Conservation (phyloP, 805 yeast genomes). For the Saturnispora dispora region DNA sequence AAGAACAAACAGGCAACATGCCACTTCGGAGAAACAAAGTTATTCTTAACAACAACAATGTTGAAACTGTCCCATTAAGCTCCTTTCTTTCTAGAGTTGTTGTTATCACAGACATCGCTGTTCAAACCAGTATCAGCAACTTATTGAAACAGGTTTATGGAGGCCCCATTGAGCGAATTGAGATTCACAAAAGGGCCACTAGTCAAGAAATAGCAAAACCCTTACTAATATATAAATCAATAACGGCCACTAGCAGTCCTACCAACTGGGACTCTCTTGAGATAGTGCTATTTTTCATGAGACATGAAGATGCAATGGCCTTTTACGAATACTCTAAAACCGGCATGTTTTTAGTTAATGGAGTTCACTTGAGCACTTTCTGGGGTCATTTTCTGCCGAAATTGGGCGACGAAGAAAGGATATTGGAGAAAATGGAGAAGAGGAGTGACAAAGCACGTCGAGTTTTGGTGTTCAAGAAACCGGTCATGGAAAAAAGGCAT, state of each 20-base stretch:
- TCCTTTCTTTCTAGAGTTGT: constrained; percentile 14
- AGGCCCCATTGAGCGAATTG: constrained; percentile 56
- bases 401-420: constrained; percentile 6
- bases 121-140: constrained; percentile 37
- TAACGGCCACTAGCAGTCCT: not conserved
- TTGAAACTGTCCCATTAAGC: not conserved
- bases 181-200: constrained; percentile 19
- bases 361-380: constrained; percentile 35
- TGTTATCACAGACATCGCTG: constrained; percentile 18
- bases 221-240: constrained; percentile 7
- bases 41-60: constrained; percentile 5
- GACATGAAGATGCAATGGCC: constrained; percentile 41
- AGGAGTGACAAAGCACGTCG: constrained; percentile 43
- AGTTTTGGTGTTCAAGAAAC: constrained; percentile 39
- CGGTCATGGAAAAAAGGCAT: constrained; percentile 22
- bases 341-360: constrained; percentile 52
- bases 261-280: constrained; percentile 21
- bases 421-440: constrained; percentile 19
- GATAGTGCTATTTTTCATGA: constrained; percentile 44
- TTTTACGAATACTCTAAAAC: constrained; percentile 45
- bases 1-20: not conserved
- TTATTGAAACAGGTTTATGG: constrained; percentile 52
- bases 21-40: constrained; percentile 12
- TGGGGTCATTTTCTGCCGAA: constrained; percentile 31
- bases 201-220: constrained; percentile 7